Evolutionary conservation across 2,329 filamentous ascomycete species (phyloP), one percentile per base, ranked within the genome.

Genomic region (Cladosporium oxysporum): DNA sequence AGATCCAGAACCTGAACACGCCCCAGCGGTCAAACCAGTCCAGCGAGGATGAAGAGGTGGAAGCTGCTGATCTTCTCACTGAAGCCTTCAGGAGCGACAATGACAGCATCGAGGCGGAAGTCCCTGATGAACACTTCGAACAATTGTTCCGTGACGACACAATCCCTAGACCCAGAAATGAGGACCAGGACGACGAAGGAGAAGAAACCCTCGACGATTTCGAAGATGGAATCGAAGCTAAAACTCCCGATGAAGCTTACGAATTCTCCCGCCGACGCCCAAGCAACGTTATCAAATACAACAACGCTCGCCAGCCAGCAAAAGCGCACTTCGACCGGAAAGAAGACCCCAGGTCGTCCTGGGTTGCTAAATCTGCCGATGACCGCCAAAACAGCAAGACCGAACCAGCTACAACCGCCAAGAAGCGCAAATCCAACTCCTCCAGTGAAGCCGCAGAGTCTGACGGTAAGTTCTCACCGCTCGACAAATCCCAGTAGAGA

Each of bases 341-440:
- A 5, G 4, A 16, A 41, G 5, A 3, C 4, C 16, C 14, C 7
- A 1, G 0, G 5, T 6, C 35, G 6, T 41, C 35, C 0, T 7
- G 35, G 35, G 16, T 18, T 7, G 5, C 2, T 6, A 18, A 2
- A 41, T 11, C 2, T 18, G 35, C 16, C 35, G 5, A 41, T 41
- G 14, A 41, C 16, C 3, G 12, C 18, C n/a, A 11, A 6, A 44
- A 44, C 7, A 47, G n/a, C n/a, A n/a, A 21, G 1, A 1, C 8
- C 41, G 5, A 8, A 21, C n/a, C 41, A 47, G n/a, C 41, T 4
- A 47, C 1, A 12, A 21, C 7, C 5, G 41, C 8, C n/a, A 10
- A 47, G 41, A 47, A 47, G 41, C 41, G 41, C 41, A 47, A 47
- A 3, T 4, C 41, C 41, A 47, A 21, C 8, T 47, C 41, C n/a